Evolutionary conservation across 2,329 filamentous ascomycete genomes (phyloP).

Genomic region (Chaetothyriales sp.): DNA sequence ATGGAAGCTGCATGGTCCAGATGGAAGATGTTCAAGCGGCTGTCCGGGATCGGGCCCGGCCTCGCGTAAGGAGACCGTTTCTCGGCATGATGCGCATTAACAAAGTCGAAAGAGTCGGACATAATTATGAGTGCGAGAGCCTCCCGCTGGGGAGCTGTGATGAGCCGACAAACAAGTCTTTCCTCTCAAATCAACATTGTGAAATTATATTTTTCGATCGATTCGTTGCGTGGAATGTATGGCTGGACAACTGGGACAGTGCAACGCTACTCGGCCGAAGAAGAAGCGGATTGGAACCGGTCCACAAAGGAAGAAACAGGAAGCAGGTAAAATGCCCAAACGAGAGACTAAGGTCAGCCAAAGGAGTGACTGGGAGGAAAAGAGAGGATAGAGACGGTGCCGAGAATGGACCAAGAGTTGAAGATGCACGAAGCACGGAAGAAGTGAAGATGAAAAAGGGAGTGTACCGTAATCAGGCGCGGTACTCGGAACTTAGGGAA

Average conservation of each 20-base stretch:
- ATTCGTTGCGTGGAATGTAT: slow-evolving; percentile 2
- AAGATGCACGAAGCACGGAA: background rate
- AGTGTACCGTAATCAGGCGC: background rate
- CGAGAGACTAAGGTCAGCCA: slow-evolving; percentile 16
- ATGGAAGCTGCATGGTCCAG: slow-evolving; percentile 7
- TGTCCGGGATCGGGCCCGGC: slow-evolving; percentile 14
- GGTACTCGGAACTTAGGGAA: background rate
- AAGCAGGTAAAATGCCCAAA: slow-evolving; percentile 4
- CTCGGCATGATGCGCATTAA: slow-evolving; percentile 12
- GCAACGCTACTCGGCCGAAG: slow-evolving; percentile 3
- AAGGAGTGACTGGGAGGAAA: slow-evolving; percentile 14
- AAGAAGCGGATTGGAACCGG: slow-evolving; percentile 2
- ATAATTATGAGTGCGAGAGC: slow-evolving; percentile 2
- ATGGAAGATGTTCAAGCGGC: slow-evolving; percentile 10
- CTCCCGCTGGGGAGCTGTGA: background rate
- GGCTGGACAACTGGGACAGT: slow-evolving; percentile 7
- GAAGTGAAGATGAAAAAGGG: background rate
- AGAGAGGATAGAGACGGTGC: slow-evolving; percentile 9
- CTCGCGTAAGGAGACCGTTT: slow-evolving; percentile 9
- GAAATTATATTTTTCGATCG: background rate
- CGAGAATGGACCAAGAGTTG: slow-evolving; percentile 1
- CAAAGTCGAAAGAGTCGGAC: slow-evolving; percentile 6
- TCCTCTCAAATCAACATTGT: background rate
- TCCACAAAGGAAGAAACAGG: slow-evolving; percentile 7
- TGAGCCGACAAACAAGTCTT: slow-evolving; percentile 4